phyloP scores from a whole-genome alignment of 2,329 filamentous ascomycete genomes.

The Epichloe uncinata region DNA sequence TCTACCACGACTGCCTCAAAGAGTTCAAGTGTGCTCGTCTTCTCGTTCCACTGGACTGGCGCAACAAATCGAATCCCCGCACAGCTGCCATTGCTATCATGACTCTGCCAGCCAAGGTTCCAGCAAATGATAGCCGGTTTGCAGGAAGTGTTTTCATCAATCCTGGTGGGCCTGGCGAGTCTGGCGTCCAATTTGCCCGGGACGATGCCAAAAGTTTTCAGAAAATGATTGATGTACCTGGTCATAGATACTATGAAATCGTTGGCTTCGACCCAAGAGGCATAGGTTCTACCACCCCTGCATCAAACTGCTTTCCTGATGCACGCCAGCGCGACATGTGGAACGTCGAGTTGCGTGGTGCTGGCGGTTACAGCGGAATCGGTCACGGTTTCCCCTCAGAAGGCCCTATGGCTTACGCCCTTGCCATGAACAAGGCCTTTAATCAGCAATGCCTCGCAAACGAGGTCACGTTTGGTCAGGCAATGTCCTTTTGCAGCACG shows the following conservation, averaged over 20 bases:
- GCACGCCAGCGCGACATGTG: conserved; percentile 15
- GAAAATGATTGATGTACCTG: conserved; percentile 12
- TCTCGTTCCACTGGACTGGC: conserved; percentile 29
- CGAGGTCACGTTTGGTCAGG: conserved; percentile 3
- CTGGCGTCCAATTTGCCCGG: conserved; percentile 19
- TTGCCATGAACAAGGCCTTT: conserved; percentile 12
- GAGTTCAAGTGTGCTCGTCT: conserved; percentile 27
- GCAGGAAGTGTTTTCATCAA: conserved; percentile 29
- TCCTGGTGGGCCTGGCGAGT: conserved; percentile 30
- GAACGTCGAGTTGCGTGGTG: conserved; percentile 17
- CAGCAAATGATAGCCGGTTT: conserved; percentile 20
- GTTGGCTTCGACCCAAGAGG: conserved; percentile 31
- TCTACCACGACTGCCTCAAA: conserved; percentile 26
- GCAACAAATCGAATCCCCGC: conserved; percentile 11
- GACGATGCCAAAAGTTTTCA: not conserved
- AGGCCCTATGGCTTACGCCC: conserved; percentile 8
- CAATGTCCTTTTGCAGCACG: conserved; percentile 22
- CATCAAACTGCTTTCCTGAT: conserved; percentile 22
- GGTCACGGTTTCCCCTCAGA: not conserved
- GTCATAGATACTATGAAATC: conserved; percentile 23
- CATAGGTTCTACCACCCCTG: conserved; percentile 22
- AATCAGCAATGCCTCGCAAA: conserved; percentile 15
- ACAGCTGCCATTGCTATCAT: conserved; percentile 25
- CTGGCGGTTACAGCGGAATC: conserved; percentile 12
- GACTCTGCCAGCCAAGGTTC: conserved; percentile 24